phyloP scores from a whole-genome alignment of 495 filamentous ascomycete genomes.

The Tuber indicum region DNA sequence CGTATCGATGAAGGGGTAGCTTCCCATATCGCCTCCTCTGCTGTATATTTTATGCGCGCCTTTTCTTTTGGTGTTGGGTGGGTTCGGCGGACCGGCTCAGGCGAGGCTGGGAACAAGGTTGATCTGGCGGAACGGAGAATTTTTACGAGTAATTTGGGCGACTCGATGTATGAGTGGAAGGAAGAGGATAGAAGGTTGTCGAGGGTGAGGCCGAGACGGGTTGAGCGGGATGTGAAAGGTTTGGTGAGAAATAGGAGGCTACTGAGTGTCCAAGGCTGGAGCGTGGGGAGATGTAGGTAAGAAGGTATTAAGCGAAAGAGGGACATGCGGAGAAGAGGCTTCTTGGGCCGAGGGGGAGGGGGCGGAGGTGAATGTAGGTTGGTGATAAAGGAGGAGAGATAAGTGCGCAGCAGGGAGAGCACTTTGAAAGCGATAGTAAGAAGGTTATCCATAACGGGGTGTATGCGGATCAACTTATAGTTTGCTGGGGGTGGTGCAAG shows the following conservation, averaged over 20 bases:
- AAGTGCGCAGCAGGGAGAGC: slow-evolving; percentile 10
- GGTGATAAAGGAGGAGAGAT: slow-evolving; percentile 24
- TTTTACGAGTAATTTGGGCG: slow-evolving; percentile 62
- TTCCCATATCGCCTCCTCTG: slow-evolving; percentile 51
- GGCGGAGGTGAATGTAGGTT: slow-evolving; percentile 17
- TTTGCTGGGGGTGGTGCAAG: slow-evolving; percentile 4
- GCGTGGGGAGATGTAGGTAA: slow-evolving; percentile 11
- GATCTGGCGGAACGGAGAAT: slow-evolving; percentile 65
- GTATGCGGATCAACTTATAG: slow-evolving; percentile 9
- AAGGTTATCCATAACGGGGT: slow-evolving; percentile 15
- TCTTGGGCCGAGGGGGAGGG: slow-evolving; percentile 5
- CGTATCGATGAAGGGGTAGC: slow-evolving; percentile 49
- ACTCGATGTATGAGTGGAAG: slow-evolving; percentile 58
- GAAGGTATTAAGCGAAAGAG: slow-evolving; percentile 24
- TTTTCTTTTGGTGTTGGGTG: slow-evolving; percentile 49
- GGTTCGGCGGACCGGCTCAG: slow-evolving; percentile 47
- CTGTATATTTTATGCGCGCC: slow-evolving; percentile 49
- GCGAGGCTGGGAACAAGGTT: slow-evolving; percentile 63
- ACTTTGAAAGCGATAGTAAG: slow-evolving; percentile 9
- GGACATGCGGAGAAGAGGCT: slow-evolving; percentile 28
- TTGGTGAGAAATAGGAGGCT: slow-evolving; percentile 20
- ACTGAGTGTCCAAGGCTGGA: slow-evolving; percentile 38
- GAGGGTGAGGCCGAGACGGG: slow-evolving; percentile 26
- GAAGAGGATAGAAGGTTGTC: slow-evolving; percentile 68
- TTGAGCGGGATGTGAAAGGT: slow-evolving; percentile 22